Conservation (phyloP, 768 basidiomycete species). For the Suillus lakei region DNA sequence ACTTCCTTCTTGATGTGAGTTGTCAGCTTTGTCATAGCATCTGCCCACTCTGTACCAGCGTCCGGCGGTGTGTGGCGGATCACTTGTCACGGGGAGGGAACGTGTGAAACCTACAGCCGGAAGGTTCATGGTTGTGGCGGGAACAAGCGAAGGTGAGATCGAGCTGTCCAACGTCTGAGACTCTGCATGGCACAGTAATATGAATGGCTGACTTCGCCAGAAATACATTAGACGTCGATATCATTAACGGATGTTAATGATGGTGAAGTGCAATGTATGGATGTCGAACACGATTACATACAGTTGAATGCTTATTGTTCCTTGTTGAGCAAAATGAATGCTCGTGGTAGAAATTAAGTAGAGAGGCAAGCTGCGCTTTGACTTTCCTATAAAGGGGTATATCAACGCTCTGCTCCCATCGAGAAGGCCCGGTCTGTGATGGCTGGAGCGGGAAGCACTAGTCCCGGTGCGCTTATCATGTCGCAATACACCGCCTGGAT, state of each 20-base stretch:
- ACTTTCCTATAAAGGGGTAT: conserved; percentile 50
- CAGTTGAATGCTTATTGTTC: background rate
- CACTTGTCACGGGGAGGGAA: background rate
- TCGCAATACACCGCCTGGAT: conserved; percentile 70
- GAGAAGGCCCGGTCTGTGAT: conserved; percentile 78
- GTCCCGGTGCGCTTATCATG: conserved; percentile 72
- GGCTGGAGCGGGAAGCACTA: conserved; percentile 73
- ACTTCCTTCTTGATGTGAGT: background rate
- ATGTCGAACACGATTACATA: background rate
- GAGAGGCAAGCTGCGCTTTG: background rate
- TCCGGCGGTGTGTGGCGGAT: background rate
- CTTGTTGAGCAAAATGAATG: background rate
- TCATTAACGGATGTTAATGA: background rate
- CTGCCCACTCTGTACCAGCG: background rate
- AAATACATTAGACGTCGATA: background rate
- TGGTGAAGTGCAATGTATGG: background rate
- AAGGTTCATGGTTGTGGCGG: background rate
- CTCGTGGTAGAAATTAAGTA: background rate
- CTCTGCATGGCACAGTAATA: background rate
- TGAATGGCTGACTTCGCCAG: background rate
- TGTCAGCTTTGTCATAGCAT: background rate
- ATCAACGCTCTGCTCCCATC: conserved; percentile 73
- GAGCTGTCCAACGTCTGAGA: background rate
- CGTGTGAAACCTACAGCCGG: background rate
- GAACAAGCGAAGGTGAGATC: background rate